Base-by-base conservation (phyloP, 2,329 filamentous ascomycete genomes). In the Leptographium procerum region DNA sequence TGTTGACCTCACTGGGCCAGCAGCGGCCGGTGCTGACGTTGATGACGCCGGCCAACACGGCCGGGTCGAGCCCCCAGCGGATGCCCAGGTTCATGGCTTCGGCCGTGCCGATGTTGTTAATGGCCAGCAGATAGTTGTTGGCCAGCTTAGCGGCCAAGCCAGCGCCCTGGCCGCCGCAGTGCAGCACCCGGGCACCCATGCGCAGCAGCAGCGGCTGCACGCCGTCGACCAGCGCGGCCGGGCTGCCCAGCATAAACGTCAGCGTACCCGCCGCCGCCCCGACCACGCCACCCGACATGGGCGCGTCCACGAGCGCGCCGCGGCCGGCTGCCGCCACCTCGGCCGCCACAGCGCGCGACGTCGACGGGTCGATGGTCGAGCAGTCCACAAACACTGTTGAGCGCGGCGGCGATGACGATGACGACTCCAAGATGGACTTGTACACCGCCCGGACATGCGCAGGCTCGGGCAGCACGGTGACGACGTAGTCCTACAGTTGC, bases 1-100 rank as follows among this genome's bases (percentile, higher is more conserved):
- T 97, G 73, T 99, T 99, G 62, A 95, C 77, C 73, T 96, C 91
- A 66, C 87, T 94, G 1, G 92, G 91, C 94, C 94, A 99, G 78
- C 91, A 97, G 64, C 80, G 83, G n/a, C 94, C 94, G 0, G 92
- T 96, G 65, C 89, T 94, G 4, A 88, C 87, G 69, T 96, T 97
- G 75, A 99, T 89, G 71, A 99, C 84, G 56, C 86, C 84, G 0
- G 89, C 88, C 2, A 99, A 79, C 9, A 84, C 85, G 65, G 76
- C 75, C 2, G 82, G 75, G 60, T 85, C 81, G 8, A 86, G 71
- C 0, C 83, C 83, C 73, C 78, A 82, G 60, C 72, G 74, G 55
- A 84, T 76, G n/a, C 83, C 83, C 26, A 86, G 70, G 65, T 84
- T 82, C 82, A 86, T 85, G 24, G 83, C 82, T 69, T 86, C 83